These are phyloP conservation scores for Multifurca ochricompacta DNA, from an alignment of 768 basidiomycete species.

Conservation along the genomic window DNA sequence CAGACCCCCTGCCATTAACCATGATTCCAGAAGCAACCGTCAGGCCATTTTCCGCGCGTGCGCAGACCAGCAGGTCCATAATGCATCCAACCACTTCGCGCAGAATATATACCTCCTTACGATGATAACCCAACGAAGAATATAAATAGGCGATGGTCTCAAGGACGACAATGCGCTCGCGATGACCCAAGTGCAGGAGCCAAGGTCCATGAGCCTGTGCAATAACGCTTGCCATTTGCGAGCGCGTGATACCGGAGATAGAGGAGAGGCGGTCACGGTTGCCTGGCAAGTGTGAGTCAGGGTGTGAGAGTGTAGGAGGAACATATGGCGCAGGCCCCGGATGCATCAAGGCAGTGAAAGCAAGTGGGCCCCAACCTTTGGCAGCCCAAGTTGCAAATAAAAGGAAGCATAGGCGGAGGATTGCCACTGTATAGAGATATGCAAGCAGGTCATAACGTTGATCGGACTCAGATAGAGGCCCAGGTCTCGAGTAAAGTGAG, in stretches of 20 bases:
- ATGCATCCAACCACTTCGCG: constrained; percentile 81
- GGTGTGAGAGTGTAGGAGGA: constrained; percentile 48
- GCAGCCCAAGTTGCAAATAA: constrained; percentile 76
- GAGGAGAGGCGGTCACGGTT: constrained; percentile 58
- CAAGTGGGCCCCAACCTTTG: constrained; percentile 81
- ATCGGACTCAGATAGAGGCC: constrained; percentile 39
- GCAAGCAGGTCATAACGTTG: constrained; percentile 55
- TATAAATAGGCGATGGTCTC: constrained; percentile 69
- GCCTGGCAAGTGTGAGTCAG: constrained; percentile 29
- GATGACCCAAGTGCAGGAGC: constrained; percentile 69
- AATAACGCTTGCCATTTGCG: constrained; percentile 56
- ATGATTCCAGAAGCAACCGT: constrained; percentile 35
- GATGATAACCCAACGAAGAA: constrained; percentile 69
- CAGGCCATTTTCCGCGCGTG: constrained; percentile 57
- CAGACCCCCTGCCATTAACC: constrained; percentile 31
- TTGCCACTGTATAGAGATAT: constrained; percentile 56
- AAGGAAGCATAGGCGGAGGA: constrained; percentile 67
- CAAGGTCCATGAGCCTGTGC: constrained; percentile 80
- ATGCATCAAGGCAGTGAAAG: constrained; percentile 68
- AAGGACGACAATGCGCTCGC: constrained; percentile 65
- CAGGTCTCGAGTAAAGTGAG: constrained; percentile 50
- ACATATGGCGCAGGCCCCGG: constrained; percentile 51
- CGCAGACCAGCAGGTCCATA: constrained; percentile 81
- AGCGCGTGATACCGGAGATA: constrained; percentile 63
- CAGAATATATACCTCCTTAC: constrained; percentile 84